A percentile compares a stretch with the other conserved stretches of the same genome.
phyloP scores from a whole-genome alignment of 179 eudicot genomes.

The Pouteria campechiana region DNA sequence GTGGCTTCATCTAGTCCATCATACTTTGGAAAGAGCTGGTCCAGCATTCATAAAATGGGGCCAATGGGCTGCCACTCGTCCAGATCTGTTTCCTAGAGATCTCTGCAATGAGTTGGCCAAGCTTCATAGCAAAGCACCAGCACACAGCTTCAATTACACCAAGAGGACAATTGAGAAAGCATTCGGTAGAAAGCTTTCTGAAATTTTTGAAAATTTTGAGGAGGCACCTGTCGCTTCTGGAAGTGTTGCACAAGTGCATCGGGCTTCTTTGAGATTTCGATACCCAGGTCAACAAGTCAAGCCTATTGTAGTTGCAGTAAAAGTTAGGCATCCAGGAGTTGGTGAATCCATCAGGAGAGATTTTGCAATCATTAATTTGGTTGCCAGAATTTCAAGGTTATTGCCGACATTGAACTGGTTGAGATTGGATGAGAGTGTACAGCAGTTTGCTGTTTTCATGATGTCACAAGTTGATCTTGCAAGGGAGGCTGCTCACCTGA shows the following conservation, averaged over 20 bases:
- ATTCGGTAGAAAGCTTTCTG: constrained; percentile 75
- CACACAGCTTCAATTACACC: constrained; percentile 81
- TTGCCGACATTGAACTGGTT: constrained; percentile 88
- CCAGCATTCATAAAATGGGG: constrained; percentile 99
- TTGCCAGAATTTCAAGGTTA: constrained; percentile 57
- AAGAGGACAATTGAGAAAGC: constrained; percentile 76
- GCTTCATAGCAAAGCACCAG: constrained; percentile 93
- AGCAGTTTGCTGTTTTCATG: constrained; percentile 96
- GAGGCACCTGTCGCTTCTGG: constrained; percentile 93
- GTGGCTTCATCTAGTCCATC: constrained; percentile 80
- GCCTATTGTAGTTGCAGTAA: constrained; percentile 86
- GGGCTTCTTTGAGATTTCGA: constrained; percentile 62
- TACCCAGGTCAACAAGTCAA: constrained; percentile 56
- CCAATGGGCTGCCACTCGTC: constrained; percentile 98
- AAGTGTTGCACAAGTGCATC: constrained; percentile 92
- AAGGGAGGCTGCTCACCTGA: constrained; percentile 93
- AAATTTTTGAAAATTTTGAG: constrained; percentile 84
- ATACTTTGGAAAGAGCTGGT: constrained; percentile 84
- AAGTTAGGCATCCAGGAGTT: constrained; percentile 97
- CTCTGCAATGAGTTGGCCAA: constrained; percentile 64
- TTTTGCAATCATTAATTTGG: constrained; percentile 78
- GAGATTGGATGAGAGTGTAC: constrained; percentile 95
- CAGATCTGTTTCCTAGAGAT: constrained; percentile 84
- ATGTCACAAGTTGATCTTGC: constrained; percentile 99
- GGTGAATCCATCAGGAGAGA: constrained; percentile 87